These are phyloP conservation scores for Candida sphagnicola DNA, from an alignment of 805 yeast species.

Conservation along the genomic window DNA sequence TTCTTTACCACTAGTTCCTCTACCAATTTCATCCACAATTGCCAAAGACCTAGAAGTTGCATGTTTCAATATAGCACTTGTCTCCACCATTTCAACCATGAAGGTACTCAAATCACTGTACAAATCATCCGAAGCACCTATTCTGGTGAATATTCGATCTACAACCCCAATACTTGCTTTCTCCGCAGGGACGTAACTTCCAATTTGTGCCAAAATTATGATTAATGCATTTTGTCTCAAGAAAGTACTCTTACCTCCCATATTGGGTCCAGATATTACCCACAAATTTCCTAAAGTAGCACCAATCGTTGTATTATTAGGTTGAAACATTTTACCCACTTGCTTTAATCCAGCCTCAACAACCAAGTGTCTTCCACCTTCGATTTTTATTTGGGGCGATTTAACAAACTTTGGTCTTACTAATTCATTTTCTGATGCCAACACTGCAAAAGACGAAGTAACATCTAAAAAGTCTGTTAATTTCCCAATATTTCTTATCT, in stretches of 20 bases:
- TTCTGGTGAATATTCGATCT: slow-evolving; percentile 75
- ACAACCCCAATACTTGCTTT: slow-evolving; percentile 60
- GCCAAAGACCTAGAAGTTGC: slow-evolving; percentile 61
- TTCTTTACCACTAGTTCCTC: slow-evolving; percentile 84
- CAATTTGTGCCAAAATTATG: slow-evolving; percentile 70
- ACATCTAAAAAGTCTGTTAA: slow-evolving; percentile 68
- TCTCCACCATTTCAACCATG: slow-evolving; percentile 76
- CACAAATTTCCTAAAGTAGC: slow-evolving; percentile 22
- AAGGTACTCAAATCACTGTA: slow-evolving; percentile 78
- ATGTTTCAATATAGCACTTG: slow-evolving; percentile 51
- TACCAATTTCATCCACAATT: slow-evolving; percentile 71
- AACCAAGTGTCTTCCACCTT: slow-evolving; percentile 76
- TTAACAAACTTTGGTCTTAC: slow-evolving; percentile 61
- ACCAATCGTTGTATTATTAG: slow-evolving; percentile 32
- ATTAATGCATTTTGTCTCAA: slow-evolving; percentile 71
- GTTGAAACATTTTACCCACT: slow-evolving; percentile 45
- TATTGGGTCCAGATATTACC: slow-evolving; percentile 80
- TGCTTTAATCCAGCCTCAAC: slow-evolving; percentile 71
- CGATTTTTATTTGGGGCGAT: slow-evolving; percentile 44
- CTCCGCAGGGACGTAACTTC: slow-evolving; percentile 69
- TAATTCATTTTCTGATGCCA: slow-evolving; percentile 66
- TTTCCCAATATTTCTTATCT: slow-evolving; percentile 48
- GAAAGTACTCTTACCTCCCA: slow-evolving; percentile 85
- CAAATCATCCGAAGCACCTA: slow-evolving; percentile 83
- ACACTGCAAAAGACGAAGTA: slow-evolving; percentile 62